Base-by-base conservation (phyloP, 2,329 filamentous ascomycete species). In the Sclerotinia borealis region DNA sequence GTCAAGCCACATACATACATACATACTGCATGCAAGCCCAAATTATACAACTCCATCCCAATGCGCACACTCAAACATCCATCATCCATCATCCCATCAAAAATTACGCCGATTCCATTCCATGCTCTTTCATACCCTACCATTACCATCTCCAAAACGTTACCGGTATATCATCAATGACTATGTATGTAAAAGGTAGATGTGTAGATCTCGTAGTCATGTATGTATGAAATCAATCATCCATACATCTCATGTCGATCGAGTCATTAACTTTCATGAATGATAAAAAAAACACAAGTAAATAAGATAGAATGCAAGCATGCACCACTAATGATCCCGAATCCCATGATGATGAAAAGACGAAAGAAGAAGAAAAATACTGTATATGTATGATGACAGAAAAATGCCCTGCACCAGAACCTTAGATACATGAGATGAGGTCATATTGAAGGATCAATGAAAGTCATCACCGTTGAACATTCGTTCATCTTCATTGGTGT, bases 381-480 rank as follows among this genome's bases (percentile, higher is more conserved):
- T 50, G 43, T 49, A 39, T 52, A 49, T 51, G 36, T 60, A 49
- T 50, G 48, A 49, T 22, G 45, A n/a, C 58, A 31, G 10, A 29
- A 48, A 60, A 39, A 41, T 41, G 25, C 52, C 52, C 54, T 34
- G 54, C 39, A 56, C n/a, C 54, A 19, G 29, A 43, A 45, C 39
- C 19, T 45, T 56, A 45, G 25, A 56, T 56, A 56, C 54, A 56
- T 17, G 56, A 55, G 63, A 62, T 41, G 63, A 63, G 52, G 47
- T 59, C 45, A 60, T 61, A 25, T 31, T 43, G 37, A 70, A 70
- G 81, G 79, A 88, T 76, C 85, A 80, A 73, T 89, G 85, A 75
- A 89, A 88, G 64, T 86, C 82, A 55, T 82, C 80, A 63, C 80
- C 80, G 67, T 81, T 83, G 70, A 89, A 84, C 79, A 87, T 85